Evolutionary conservation across 179 eudicot genomes (phyloP).

Genomic region (Pouteria campechiana): DNA sequence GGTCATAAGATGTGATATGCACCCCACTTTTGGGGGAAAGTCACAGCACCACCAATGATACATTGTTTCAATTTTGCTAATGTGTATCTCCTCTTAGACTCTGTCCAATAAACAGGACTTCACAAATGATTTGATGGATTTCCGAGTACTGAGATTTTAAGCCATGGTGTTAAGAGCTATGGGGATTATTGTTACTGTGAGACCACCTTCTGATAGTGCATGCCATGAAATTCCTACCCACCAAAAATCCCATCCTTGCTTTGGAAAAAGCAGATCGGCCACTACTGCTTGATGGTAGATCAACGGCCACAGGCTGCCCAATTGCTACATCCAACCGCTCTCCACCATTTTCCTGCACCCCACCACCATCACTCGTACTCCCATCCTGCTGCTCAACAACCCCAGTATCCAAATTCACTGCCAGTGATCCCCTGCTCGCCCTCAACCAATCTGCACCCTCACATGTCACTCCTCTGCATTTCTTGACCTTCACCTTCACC

Average conservation of each 20-base stretch:
- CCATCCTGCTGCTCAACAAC: constrained; percentile 23
- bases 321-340: constrained; percentile 5
- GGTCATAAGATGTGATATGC: too few species aligned
- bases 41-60: too few species aligned
- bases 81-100: too few species aligned
- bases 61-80: too few species aligned
- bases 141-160: too few species aligned
- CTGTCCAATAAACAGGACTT: too few species aligned
- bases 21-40: too few species aligned
- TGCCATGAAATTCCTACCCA: constrained; percentile 26
- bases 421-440: constrained; percentile 21
- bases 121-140: too few species aligned
- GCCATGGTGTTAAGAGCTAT: too few species aligned
- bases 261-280: constrained; percentile 26
- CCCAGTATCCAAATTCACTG: constrained; percentile 26
- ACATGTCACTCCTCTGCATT: constrained; percentile 58
- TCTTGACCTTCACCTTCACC: constrained; percentile 81
- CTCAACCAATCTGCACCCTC: constrained; percentile 50
- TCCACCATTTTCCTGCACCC: constrained; percentile 8
- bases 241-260: constrained; percentile 22
- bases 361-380: constrained; percentile 14
- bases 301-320: constrained; percentile 3
- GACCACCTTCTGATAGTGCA: constrained; percentile 41
- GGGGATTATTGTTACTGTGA: too few species aligned
- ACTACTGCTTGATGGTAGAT: constrained; percentile 6